phyloP scores from a whole-genome alignment of 176 grass and related monocot genomes.

The Oryza coarctata region DNA sequence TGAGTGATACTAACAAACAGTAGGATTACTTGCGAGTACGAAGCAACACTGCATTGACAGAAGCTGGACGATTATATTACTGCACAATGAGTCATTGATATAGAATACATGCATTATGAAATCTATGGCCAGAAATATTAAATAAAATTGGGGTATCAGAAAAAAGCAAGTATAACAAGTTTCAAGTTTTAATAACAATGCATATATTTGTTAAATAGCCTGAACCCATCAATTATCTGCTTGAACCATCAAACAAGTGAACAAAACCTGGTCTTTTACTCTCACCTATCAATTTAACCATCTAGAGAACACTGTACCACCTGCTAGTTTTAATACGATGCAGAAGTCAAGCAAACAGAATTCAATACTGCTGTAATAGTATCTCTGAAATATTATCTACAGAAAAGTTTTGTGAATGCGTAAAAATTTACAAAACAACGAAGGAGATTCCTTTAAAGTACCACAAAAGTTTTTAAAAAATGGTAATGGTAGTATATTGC shows the following conservation, averaged over 20 bases:
- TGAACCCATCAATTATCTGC: neutral
- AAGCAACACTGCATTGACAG: neutral
- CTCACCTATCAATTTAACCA: neutral
- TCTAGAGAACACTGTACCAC: neutral
- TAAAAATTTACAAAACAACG: neutral
- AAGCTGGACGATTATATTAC: neutral
- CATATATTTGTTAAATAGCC: neutral
- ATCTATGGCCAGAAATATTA: neutral
- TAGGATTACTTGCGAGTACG: neutral
- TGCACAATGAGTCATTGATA: neutral
- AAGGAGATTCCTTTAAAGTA: neutral
- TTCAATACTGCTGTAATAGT: neutral
- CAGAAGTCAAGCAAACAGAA: neutral
- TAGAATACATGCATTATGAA: neutral
- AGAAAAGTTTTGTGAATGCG: neutral
- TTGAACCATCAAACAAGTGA: constrained; percentile 1
- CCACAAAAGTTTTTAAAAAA: neutral
- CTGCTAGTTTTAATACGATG: neutral
- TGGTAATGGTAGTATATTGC: neutral
- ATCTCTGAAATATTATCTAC: neutral
- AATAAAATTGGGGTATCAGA: neutral
- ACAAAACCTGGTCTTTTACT: neutral
- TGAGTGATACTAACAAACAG: neutral
- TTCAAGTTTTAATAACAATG: constrained; percentile 18
- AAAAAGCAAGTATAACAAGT: neutral